Base-by-base conservation (phyloP, 2,329 filamentous ascomycete species). In the Claviceps paspali region DNA sequence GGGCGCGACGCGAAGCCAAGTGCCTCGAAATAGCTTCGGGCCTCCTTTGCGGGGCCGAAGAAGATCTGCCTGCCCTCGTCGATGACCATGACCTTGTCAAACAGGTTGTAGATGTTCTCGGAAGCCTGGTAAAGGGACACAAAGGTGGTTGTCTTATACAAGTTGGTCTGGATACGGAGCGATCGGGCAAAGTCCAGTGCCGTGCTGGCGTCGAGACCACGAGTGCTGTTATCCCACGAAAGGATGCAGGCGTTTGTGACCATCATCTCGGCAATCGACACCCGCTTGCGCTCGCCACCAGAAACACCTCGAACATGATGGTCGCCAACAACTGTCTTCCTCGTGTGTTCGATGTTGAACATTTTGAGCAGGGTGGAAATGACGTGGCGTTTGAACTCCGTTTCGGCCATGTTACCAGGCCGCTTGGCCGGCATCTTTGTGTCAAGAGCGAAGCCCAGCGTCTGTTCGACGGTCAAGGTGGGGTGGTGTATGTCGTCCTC, bases 261-360 rank as follows among this genome's bases (percentile, higher is more conserved):
- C 71, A 87, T 81, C 63, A 82, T 83, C 55, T 91, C 84, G 1
- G 82, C 81, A 42, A 92, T 88, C 17, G 77, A 82, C 6, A 87
- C 82, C 44, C 82, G 76, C 61, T 85, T 85, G 38, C 80, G 67
- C 59, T 88, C 83, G 39, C 79, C 82, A 43, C 82, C 85, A 32
- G 76, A 84, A 1, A 92, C 69, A 54, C 85, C 86, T 35, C 82
- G 77, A 15, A 91, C 70, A 44, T 88, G 85, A 1, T 75, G 72
- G 44, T 91, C 81, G 6, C 87, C 87, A 19, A 94, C 84, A 22
- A 88, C 75, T 0, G 87, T 95, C 52, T 86, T 73, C 36, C 75
- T 71, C 0, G 85, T 92, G 56, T 94, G 85, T 55, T 87, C 81
- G 38, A 94, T 93, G 52, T 88, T 91, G 66, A 94, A 92, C 82